Conservation (phyloP, 2,329 filamentous ascomycete species). For the Xylariaceae sp. region DNA sequence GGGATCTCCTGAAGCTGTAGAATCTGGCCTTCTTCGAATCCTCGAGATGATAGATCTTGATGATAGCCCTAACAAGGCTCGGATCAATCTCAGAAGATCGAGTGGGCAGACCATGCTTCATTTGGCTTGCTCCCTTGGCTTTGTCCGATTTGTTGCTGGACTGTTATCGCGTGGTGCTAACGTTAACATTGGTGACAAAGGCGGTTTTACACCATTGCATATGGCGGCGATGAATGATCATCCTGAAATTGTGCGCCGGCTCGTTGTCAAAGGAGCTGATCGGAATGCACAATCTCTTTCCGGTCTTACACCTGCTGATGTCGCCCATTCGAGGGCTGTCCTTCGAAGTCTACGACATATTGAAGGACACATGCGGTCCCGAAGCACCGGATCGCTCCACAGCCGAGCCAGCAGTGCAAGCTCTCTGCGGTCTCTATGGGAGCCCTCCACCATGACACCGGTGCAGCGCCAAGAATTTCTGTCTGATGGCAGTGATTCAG, state of each 20-base stretch:
- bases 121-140: constrained; percentile 75
- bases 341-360: constrained; percentile 67
- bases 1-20: constrained; percentile 57
- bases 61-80: constrained; percentile 70
- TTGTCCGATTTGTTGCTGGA: constrained; percentile 76
- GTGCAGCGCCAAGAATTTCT: constrained; percentile 46
- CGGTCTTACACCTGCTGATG: constrained; percentile 73
- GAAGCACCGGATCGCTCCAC: constrained; percentile 65
- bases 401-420: constrained; percentile 70
- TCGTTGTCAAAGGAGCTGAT: constrained; percentile 76
- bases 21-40: constrained; percentile 72
- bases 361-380: constrained; percentile 67
- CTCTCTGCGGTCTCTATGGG: constrained; percentile 72
- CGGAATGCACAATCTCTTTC: constrained; percentile 71
- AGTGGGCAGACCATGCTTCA: constrained; percentile 84
- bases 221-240: constrained; percentile 79
- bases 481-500: constrained; percentile 49
- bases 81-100: constrained; percentile 67
- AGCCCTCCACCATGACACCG: constrained; percentile 51
- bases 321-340: constrained; percentile 70
- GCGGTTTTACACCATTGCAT: constrained; percentile 83
- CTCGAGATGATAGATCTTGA: constrained; percentile 82
- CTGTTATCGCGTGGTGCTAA: constrained; percentile 80
- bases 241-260: constrained; percentile 74
- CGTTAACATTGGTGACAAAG: constrained; percentile 74